A percentile compares a stretch with the other conserved stretches of the same genome.
Conservation (phyloP, 352 stramenopile species). For the Phytopythium kandeliae region DNA sequence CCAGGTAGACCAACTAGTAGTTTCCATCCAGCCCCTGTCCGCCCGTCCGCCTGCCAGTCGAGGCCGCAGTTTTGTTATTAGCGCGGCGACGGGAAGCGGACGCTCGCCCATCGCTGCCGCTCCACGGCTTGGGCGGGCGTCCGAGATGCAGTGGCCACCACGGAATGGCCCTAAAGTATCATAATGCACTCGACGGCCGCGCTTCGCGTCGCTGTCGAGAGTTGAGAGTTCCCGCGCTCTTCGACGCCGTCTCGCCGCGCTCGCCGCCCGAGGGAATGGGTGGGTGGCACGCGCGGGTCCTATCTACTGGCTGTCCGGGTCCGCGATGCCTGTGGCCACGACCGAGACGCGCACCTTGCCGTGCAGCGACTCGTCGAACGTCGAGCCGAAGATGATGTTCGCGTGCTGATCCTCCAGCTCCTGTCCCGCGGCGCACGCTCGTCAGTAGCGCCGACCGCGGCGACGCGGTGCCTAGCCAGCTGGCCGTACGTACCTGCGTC, state of each 20-base stretch:
- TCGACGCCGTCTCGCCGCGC: no score
- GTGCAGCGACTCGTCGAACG: constrained; percentile 74
- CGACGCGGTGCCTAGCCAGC: no score
- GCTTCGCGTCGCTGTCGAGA: no score
- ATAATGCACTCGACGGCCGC: no score
- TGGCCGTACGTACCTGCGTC: constrained; percentile 29
- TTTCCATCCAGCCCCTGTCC: background rate
- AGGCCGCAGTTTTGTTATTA: constrained; percentile 1
- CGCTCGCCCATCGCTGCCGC: no score
- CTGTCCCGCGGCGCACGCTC: constrained; percentile 8
- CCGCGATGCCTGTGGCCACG: constrained; percentile 82
- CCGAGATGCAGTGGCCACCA: background rate
- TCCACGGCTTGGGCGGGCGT: background rate
- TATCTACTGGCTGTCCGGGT: constrained; percentile 64
- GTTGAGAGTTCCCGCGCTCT: no score
- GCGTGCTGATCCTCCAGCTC: constrained; percentile 84
- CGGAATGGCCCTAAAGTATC: constrained; percentile 1
- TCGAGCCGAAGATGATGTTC: constrained; percentile 88
- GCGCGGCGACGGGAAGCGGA: background rate
- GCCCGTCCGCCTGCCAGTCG: no score
- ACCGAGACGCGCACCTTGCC: constrained; percentile 84
- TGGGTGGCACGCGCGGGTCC: background rate
- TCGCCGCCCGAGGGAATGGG: no score
- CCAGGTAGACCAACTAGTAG: background rate
- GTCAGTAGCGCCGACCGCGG: background rate